These are phyloP conservation scores for Guillardia theta DNA, from an alignment of 78 protist genomes.

Conservation along the genomic window DNA sequence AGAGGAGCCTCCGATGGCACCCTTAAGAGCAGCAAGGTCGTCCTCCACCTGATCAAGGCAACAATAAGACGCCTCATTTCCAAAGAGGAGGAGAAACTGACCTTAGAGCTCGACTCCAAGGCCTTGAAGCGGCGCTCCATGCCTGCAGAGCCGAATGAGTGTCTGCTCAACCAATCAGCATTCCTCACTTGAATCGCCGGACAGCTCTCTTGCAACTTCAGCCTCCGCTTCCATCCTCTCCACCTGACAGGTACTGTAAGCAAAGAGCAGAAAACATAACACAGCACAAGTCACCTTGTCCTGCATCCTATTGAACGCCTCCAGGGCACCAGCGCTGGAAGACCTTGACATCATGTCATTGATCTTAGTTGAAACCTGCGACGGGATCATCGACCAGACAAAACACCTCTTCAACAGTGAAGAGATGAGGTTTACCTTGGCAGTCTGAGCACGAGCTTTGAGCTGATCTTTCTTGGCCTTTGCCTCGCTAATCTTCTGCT, in stretches of 20 bases:
- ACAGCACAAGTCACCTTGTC: not conserved
- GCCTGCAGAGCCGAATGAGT: not conserved
- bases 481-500: not conserved
- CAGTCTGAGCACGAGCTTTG: slow-evolving; percentile 35
- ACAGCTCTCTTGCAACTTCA: not conserved
- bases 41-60: not conserved
- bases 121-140: not conserved
- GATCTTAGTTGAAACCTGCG: slow-evolving; percentile 1
- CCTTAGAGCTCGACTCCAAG: not conserved
- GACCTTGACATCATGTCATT: slow-evolving; percentile 3
- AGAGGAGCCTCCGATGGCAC: not conserved
- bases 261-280: not conserved
- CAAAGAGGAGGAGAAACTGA: not conserved
- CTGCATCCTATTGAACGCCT: not conserved
- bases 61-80: not conserved
- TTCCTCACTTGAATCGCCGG: not conserved
- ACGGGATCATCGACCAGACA: not conserved
- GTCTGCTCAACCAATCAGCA: not conserved
- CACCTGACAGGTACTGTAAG: not conserved
- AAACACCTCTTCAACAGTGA: not conserved
- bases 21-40: slow-evolving; percentile 1
- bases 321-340: not conserved
- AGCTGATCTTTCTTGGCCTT: slow-evolving; percentile 24
- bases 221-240: slow-evolving; percentile 26
- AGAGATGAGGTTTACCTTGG: not conserved